Evolutionary conservation across 2,329 filamentous ascomycete genomes (phyloP).

Genomic region (Neobulgaria alba): DNA sequence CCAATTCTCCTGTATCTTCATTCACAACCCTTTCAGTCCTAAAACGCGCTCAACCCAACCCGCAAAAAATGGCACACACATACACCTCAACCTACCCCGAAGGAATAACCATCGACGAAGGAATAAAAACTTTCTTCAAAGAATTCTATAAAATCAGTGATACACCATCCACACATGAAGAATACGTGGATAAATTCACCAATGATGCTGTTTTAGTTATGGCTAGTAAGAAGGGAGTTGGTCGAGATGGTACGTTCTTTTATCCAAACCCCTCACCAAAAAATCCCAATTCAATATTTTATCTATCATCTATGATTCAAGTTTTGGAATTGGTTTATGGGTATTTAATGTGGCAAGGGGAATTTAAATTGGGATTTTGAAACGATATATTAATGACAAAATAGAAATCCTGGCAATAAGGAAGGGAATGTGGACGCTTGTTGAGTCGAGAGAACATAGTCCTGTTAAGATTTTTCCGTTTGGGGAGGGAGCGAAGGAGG

Average conservation of each 20-base stretch:
- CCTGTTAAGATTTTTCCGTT: constrained; percentile 42
- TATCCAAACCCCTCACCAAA: not conserved
- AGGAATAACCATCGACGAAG: constrained; percentile 37
- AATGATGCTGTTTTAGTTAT: constrained; percentile 42
- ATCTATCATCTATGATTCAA: not conserved
- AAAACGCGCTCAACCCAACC: too few relatives aligned
- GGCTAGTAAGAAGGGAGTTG: constrained; percentile 38
- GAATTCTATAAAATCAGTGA: constrained; percentile 53
- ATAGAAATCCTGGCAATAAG: constrained; percentile 42
- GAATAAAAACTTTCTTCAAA: constrained; percentile 61
- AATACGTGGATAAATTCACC: constrained; percentile 40
- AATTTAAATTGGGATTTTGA: too few relatives aligned
- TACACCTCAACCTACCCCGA: constrained; percentile 13
- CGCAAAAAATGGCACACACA: constrained; percentile 5
- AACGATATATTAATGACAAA: not conserved
- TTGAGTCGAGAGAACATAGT: constrained; percentile 37
- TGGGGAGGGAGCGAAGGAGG: constrained; percentile 36
- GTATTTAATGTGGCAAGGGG: too few relatives aligned
- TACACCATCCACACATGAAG: constrained; percentile 36
- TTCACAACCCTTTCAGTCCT: too few relatives aligned
- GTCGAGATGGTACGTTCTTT: constrained; percentile 33
- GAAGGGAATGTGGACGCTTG: constrained; percentile 44
- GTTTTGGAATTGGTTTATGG: not conserved
- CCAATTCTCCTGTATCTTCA: too few relatives aligned
- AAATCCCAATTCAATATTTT: not conserved